These are phyloP conservation scores for Arxiozyma bovina DNA, from an alignment of 1,139 yeast genomes.

Conservation along the genomic window DNA sequence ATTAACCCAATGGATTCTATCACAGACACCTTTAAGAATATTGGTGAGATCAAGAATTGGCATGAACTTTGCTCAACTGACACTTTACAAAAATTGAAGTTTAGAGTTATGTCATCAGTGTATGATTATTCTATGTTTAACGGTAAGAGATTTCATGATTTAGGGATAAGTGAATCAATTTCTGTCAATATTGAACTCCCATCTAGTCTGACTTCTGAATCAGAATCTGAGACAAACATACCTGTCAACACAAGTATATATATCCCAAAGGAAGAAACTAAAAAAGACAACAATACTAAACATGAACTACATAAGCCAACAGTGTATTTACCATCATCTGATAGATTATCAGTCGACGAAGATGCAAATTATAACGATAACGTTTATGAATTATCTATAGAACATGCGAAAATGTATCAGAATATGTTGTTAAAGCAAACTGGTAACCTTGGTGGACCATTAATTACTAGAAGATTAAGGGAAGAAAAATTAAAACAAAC, in stretches of 20 bases:
- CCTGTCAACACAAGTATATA: not conserved
- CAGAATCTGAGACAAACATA: not conserved
- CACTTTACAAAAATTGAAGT: not conserved
- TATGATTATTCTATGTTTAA: not conserved
- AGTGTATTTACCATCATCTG: constrained; percentile 9
- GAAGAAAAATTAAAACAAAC: constrained; percentile 17
- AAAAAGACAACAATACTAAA: too few relatives aligned
- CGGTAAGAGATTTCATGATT: not conserved
- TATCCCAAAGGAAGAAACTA: not conserved
- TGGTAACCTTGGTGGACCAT: constrained; percentile 23
- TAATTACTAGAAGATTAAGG: constrained; percentile 29
- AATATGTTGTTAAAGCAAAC: constrained; percentile 38
- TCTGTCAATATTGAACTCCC: not conserved
- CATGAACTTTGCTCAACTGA: not conserved
- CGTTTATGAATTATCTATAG: constrained; percentile 40
- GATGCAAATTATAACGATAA: constrained; percentile 11
- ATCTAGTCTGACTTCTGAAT: not conserved
- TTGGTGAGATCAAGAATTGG: constrained; percentile 6
- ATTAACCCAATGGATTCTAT: constrained; percentile 8
- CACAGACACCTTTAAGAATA: constrained; percentile 8
- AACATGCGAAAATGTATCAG: constrained; percentile 48
- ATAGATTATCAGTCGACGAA: constrained; percentile 11
- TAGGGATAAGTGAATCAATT: not conserved
- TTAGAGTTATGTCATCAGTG: not conserved
- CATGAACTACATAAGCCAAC: constrained; percentile 5